phyloP scores from a whole-genome alignment of 2,329 filamentous ascomycete genomes.

The Westerdykella aurantiaca region DNA sequence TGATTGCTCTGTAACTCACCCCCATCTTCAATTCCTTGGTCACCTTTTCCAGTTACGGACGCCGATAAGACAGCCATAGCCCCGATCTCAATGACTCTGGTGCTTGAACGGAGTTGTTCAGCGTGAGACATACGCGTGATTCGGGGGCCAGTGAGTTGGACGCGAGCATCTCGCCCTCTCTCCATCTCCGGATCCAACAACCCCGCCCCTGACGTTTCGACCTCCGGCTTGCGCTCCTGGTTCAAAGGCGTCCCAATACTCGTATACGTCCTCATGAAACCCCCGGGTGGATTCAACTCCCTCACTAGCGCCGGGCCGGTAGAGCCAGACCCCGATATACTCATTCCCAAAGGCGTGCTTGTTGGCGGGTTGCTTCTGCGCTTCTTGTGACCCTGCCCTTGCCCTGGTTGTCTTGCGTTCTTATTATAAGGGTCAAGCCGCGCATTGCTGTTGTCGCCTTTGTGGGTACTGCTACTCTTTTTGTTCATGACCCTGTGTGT shows the following conservation, averaged over 20 bases:
- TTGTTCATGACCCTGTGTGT: no score
- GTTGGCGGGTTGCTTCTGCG: no score
- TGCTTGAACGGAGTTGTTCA: constrained; percentile 14
- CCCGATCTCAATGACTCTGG: constrained; percentile 27
- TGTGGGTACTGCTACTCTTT: not conserved
- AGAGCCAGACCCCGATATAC: no score
- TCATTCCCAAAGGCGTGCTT: no score
- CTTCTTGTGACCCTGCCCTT: no score
- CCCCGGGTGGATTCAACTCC: no score
- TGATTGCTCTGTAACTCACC: not conserved
- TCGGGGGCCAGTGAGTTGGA: not conserved
- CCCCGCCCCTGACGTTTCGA: no score
- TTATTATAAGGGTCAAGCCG: not conserved
- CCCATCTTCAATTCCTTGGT: constrained; percentile 5
- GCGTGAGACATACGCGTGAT: constrained; percentile 19
- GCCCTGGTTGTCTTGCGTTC: not conserved
- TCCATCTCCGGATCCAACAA: not conserved
- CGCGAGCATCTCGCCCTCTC: not conserved
- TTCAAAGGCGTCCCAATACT: no score
- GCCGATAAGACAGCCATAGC: constrained; percentile 18
- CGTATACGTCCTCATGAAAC: no score
- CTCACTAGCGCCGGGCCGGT: no score
- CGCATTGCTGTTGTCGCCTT: not conserved
- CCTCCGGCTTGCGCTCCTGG: no score
- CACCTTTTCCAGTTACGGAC: not conserved